Percentiles rank a stretch among this genome's conserved stretches.
Evolutionary conservation across 2,329 filamentous ascomycete genomes (phyloP).

Genomic region (Cryphonectria carpinicola): DNA sequence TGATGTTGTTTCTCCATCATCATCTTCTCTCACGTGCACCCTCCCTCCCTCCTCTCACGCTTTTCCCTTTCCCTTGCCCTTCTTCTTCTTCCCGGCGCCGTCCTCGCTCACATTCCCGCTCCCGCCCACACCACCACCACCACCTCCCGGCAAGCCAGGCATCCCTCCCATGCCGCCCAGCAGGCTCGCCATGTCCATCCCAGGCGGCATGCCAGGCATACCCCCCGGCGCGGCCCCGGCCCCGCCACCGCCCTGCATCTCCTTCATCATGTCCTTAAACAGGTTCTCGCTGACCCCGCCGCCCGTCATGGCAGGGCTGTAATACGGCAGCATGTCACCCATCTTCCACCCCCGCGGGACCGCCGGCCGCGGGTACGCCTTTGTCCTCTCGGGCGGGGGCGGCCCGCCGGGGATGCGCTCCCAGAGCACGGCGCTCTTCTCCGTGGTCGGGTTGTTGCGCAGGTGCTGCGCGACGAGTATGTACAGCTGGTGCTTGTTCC

Average conservation of each 20-base stretch:
- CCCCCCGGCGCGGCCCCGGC: constrained; percentile 36
- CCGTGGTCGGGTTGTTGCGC: constrained; percentile 75
- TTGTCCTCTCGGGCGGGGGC: constrained; percentile 56
- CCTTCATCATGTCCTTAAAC: constrained; percentile 94
- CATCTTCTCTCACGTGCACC: not conserved
- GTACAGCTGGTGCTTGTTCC: constrained; percentile 86
- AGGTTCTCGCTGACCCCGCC: constrained; percentile 94
- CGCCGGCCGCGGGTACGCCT: constrained; percentile 71
- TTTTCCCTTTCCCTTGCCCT: constrained; percentile 55
- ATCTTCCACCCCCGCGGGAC: constrained; percentile 93
- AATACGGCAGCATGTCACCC: constrained; percentile 78
- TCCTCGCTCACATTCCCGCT: constrained; percentile 35
- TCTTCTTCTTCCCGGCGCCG: constrained; percentile 41
- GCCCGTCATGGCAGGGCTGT: constrained; percentile 87
- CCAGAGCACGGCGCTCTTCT: constrained; percentile 67
- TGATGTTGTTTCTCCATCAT: not conserved
- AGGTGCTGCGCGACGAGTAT: constrained; percentile 78
- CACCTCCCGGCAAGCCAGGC: constrained; percentile 29
- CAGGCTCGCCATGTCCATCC: constrained; percentile 28
- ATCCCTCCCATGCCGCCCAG: constrained; percentile 34
- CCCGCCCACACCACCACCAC: constrained; percentile 31
- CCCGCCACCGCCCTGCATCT: constrained; percentile 66
- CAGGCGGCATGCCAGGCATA: constrained; percentile 30
- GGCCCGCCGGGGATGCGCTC: constrained; percentile 76
- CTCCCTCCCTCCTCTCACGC: constrained; percentile 31